Evolutionary conservation across 2,329 filamentous ascomycete species (phyloP).

Genomic region (Xylariaceae sp.): DNA sequence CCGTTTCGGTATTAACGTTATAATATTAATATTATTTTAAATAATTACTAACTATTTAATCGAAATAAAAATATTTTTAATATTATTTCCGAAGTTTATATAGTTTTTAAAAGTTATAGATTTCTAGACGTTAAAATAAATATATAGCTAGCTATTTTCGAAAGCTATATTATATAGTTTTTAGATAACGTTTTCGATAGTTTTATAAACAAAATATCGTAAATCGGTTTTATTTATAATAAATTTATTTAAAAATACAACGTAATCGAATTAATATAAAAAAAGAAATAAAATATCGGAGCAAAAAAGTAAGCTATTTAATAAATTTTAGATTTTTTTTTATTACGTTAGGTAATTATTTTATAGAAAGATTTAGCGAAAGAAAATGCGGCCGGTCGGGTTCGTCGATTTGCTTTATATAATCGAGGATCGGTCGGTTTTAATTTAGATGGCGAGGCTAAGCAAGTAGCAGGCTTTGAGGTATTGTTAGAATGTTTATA

Average conservation of each 20-base stretch:
- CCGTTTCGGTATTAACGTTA: too few species aligned
- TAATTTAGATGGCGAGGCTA: slow-evolving; percentile 1
- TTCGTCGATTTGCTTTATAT: slow-evolving; percentile 14
- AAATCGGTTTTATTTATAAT: slow-evolving; percentile 36
- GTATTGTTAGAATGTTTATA: not conserved
- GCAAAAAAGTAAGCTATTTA: slow-evolving; percentile 21
- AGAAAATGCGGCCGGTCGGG: not conserved
- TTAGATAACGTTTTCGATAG: slow-evolving; percentile 35
- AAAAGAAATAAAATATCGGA: slow-evolving; percentile 31
- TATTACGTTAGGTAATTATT: slow-evolving; percentile 28
- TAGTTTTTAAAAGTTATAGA: slow-evolving; percentile 36
- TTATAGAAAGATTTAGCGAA: slow-evolving; percentile 36
- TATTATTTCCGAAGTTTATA: slow-evolving; percentile 29
- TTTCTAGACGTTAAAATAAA: slow-evolving; percentile 29
- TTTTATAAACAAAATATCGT: slow-evolving; percentile 31
- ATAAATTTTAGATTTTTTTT: slow-evolving; percentile 32
- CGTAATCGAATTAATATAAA: slow-evolving; percentile 32
- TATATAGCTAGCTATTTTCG: slow-evolving; percentile 26
- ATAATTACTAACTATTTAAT: slow-evolving; percentile 24
- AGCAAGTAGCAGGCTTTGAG: not conserved
- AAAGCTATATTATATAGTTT: slow-evolving; percentile 30
- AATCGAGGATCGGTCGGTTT: slow-evolving; percentile 3
- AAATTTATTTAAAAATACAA: slow-evolving; percentile 26
- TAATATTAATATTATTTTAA: slow-evolving; percentile 6
- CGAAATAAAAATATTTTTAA: slow-evolving; percentile 22